phyloP scores from a whole-genome alignment of 306 rosid species.

The Comarum palustre region DNA sequence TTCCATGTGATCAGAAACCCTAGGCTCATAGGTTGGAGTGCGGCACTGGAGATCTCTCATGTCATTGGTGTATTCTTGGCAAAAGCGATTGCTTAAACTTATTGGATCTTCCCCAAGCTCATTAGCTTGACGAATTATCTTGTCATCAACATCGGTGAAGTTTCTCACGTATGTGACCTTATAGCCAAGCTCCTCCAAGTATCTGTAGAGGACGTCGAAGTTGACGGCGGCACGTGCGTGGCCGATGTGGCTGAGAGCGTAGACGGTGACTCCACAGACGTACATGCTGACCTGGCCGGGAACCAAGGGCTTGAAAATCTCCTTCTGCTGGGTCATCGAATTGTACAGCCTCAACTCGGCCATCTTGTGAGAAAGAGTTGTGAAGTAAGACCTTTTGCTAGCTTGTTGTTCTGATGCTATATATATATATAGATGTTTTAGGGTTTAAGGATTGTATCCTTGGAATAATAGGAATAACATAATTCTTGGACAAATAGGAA shows the following conservation, averaged over 20 bases:
- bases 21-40: slow-evolving; percentile 74
- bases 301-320: slow-evolving; percentile 54
- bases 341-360: slow-evolving; percentile 71
- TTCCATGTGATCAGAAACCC: slow-evolving; percentile 84
- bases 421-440: too few species aligned
- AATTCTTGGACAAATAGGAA: too few species aligned
- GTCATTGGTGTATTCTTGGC: slow-evolving; percentile 75
- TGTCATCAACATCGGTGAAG: slow-evolving; percentile 97
- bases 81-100: slow-evolving; percentile 61
- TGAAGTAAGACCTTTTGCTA: too few species aligned
- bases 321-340: slow-evolving; percentile 81
- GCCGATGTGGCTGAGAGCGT: slow-evolving; percentile 85
- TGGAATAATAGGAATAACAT: too few species aligned
- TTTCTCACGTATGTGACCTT: slow-evolving; percentile 88
- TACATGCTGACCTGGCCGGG: slow-evolving; percentile 77
- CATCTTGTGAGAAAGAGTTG: too few species aligned
- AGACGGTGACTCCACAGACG: slow-evolving; percentile 89
- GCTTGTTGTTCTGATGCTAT: too few species aligned
- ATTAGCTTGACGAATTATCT: slow-evolving; percentile 87
- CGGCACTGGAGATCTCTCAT: slow-evolving; percentile 80
- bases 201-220: slow-evolving; percentile 82
- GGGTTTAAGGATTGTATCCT: too few species aligned
- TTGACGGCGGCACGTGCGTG: slow-evolving; percentile 93
- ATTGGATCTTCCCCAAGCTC: slow-evolving; percentile 79
- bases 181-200: slow-evolving; percentile 66